Percentiles rank a stretch among this genome's conserved stretches.
Evolutionary conservation across 306 rosid genomes (phyloP).

Genomic region (Fragaria iinumae): DNA sequence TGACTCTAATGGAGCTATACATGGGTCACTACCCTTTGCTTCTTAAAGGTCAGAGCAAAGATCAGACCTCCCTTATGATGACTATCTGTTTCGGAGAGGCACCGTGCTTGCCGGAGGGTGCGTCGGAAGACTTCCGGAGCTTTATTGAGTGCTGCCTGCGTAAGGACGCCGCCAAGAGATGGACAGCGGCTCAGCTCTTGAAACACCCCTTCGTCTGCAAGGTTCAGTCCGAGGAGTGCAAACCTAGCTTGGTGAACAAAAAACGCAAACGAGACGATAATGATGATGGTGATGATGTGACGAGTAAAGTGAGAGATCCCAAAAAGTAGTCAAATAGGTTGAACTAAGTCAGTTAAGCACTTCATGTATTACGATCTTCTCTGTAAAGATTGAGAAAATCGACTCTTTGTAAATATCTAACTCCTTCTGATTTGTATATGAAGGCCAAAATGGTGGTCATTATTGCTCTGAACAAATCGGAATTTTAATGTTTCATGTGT

Average conservation of each 20-base stretch:
- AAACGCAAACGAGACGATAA: not conserved
- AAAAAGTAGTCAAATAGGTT: not conserved
- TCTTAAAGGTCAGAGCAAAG: conserved; percentile 77
- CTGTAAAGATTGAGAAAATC: too few relatives aligned
- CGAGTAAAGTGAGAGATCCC: not conserved
- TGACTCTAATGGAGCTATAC: conserved; percentile 74
- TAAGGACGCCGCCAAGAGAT: conserved; percentile 69
- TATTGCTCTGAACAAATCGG: too few relatives aligned
- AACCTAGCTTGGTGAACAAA: not conserved
- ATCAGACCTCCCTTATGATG: conserved; percentile 57
- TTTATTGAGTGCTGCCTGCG: conserved; percentile 68
- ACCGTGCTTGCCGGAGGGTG: conserved; percentile 49
- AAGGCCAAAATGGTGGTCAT: too few relatives aligned
- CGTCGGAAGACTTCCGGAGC: conserved; percentile 47
- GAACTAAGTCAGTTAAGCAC: not conserved
- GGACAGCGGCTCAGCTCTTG: conserved; percentile 66
- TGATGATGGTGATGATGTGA: not conserved
- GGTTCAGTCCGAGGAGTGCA: conserved; percentile 5
- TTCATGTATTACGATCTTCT: not conserved
- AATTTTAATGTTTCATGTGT: too few relatives aligned
- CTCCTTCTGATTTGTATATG: not conserved
- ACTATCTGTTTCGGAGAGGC: conserved; percentile 77
- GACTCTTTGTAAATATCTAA: not conserved
- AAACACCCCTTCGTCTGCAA: conserved; percentile 60
- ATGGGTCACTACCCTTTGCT: conserved; percentile 78